phyloP scores from a whole-genome alignment of 2,329 filamentous ascomycete genomes.

The Fusarium hostae region DNA sequence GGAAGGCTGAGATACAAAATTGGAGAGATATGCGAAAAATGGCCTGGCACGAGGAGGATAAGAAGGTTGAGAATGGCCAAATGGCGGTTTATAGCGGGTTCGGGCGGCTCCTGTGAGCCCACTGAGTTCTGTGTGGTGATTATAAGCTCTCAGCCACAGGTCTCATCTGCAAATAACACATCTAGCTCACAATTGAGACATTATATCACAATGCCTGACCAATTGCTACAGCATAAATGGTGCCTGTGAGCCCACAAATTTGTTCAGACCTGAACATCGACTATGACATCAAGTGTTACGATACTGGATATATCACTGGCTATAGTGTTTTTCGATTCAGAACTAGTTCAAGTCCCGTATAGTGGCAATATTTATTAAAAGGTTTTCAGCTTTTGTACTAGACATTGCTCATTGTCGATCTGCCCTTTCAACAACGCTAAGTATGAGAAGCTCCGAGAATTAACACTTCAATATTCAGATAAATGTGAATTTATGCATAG shows the following conservation, averaged over 20 bases:
- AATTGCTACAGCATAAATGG: no score
- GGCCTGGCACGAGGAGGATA: neutral
- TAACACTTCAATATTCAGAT: accelerated
- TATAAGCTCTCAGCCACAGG: no score
- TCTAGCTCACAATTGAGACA: no score
- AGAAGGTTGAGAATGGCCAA: neutral
- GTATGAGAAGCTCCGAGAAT: neutral
- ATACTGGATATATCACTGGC: accelerated
- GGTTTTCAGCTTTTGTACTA: accelerated
- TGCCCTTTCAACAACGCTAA: no score
- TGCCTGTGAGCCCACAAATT: accelerated
- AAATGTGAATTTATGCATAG: no score
- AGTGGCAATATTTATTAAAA: no score
- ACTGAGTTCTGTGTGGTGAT: no score
- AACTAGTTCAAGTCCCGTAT: accelerated
- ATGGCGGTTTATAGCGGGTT: neutral
- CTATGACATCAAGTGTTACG: neutral
- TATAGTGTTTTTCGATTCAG: accelerated
- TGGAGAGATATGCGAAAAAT: neutral
- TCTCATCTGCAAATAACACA: no score
- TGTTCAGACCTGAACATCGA: neutral
- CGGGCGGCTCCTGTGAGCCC: accelerated
- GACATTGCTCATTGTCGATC: accelerated
- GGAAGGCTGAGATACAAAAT: neutral
- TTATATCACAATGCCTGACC: no score